Conservation (phyloP, 1,284 basidiomycete species). For the Athelia psychrophila region DNA sequence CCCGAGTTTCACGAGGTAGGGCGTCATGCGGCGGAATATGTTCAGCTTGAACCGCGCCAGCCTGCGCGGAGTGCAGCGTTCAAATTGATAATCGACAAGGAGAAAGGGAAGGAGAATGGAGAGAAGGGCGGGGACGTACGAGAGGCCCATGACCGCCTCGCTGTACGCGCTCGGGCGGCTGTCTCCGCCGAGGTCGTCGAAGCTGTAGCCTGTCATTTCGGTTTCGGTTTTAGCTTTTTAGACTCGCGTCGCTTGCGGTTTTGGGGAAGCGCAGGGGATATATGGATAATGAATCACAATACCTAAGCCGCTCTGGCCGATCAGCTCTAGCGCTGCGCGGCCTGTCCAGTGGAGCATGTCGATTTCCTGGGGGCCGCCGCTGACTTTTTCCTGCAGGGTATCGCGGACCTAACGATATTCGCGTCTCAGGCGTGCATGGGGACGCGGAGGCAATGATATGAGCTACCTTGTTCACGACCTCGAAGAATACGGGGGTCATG, state of each 20-base stretch:
- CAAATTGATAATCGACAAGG: too few relatives aligned
- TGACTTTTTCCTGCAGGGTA: slow-evolving; percentile 10
- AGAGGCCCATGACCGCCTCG: too few relatives aligned
- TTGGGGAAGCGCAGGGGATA: not conserved
- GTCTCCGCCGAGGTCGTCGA: not conserved
- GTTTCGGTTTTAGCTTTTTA: too few relatives aligned
- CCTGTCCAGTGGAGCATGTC: slow-evolving; percentile 40
- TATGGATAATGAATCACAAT: not conserved
- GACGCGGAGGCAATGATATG: slow-evolving; percentile 6
- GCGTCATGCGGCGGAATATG: too few relatives aligned
- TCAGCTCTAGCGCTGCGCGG: slow-evolving; percentile 30
- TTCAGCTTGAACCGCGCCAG: too few relatives aligned
- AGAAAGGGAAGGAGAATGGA: too few relatives aligned
- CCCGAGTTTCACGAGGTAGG: too few relatives aligned
- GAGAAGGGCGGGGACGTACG: too few relatives aligned
- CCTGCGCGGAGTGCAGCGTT: not conserved
- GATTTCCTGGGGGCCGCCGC: slow-evolving; percentile 25
- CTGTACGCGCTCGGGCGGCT: too few relatives aligned
- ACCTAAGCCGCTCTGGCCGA: slow-evolving; percentile 20
- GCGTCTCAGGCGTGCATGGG: slow-evolving; percentile 1
- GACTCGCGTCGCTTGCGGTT: too few relatives aligned
- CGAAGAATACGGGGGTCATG: slow-evolving; percentile 36
- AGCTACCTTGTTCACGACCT: slow-evolving; percentile 24
- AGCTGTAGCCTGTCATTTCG: not conserved
- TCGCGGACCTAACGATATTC: slow-evolving; percentile 21